Conservation (phyloP, 441 rosid species). For the Gossypium schwendimanii region DNA sequence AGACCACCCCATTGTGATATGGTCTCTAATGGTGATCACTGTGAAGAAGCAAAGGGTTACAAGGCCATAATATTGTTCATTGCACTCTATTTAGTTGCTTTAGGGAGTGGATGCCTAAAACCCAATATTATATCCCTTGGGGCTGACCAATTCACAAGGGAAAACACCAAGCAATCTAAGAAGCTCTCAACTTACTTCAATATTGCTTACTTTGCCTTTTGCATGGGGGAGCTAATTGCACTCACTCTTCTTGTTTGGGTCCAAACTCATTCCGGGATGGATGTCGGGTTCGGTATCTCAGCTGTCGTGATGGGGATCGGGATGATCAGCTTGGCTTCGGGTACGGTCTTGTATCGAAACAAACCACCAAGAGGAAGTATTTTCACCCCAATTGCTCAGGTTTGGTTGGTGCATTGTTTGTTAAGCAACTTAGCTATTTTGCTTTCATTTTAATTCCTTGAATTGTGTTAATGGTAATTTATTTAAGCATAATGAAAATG, state of each 20-base stretch:
- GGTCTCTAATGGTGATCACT: conserved; percentile 19
- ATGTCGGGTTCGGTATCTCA: conserved; percentile 56
- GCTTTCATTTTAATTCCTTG: no score
- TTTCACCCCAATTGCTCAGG: conserved; percentile 55
- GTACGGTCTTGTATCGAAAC: conserved; percentile 37
- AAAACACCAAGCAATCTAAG: conserved; percentile 23
- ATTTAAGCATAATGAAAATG: no score
- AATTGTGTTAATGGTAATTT: no score
- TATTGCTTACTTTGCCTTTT: conserved; percentile 61
- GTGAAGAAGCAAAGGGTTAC: conserved; percentile 48
- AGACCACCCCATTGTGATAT: conserved; percentile 52
- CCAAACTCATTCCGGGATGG: conserved; percentile 68
- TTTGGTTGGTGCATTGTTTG: conserved; percentile 28
- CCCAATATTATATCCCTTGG: conserved; percentile 71
- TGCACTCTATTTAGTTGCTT: conserved; percentile 55
- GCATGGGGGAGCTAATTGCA: conserved; percentile 52
- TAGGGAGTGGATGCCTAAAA: conserved; percentile 68
- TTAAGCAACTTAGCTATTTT: not conserved
- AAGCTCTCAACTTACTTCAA: conserved; percentile 59
- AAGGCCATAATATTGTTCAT: conserved; percentile 38
- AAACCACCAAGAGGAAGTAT: conserved; percentile 49
- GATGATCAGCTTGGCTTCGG: conserved; percentile 36
- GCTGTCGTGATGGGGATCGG: conserved; percentile 62
- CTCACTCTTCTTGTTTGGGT: conserved; percentile 66
- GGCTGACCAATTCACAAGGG: conserved; percentile 49